phyloP scores from a whole-genome alignment of 306 rosid species.

The Trichosanthes truncata region DNA sequence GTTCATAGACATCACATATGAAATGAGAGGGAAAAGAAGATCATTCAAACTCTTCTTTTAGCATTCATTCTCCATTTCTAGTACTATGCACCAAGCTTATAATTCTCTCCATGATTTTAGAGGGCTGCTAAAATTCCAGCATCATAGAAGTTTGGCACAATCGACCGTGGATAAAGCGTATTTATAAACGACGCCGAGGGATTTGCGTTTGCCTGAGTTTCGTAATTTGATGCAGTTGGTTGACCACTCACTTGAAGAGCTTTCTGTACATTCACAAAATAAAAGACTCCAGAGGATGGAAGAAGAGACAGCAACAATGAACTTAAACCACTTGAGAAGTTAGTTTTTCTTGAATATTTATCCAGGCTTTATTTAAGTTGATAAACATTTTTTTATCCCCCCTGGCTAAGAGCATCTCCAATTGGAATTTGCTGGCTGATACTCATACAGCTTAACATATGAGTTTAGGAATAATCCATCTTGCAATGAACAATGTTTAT shows the following conservation, averaged over 20 bases:
- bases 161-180: not conserved
- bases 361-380: not conserved
- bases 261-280: not conserved
- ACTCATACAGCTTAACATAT: not conserved
- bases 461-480: not conserved
- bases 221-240: not conserved
- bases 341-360: not conserved
- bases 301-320: not conserved
- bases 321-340: not conserved
- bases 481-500: not conserved
- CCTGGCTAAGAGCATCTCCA: not conserved
- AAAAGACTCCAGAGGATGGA: not conserved
- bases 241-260: not conserved
- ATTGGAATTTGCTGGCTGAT: slow-evolving; percentile 1
- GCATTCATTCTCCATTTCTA: slow-evolving; percentile 3
- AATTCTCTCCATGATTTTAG: slow-evolving; percentile 19
- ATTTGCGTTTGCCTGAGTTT: not conserved
- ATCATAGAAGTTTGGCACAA: not conserved
- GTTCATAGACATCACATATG: not conserved
- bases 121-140: slow-evolving; percentile 39
- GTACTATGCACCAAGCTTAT: not conserved
- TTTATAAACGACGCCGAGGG: not conserved
- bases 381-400: not conserved
- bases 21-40: not conserved
- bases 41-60: not conserved